These are phyloP conservation scores for Phylloboletellus chloephorus DNA, from an alignment of 1,284 basidiomycete species.

Conservation along the genomic window DNA sequence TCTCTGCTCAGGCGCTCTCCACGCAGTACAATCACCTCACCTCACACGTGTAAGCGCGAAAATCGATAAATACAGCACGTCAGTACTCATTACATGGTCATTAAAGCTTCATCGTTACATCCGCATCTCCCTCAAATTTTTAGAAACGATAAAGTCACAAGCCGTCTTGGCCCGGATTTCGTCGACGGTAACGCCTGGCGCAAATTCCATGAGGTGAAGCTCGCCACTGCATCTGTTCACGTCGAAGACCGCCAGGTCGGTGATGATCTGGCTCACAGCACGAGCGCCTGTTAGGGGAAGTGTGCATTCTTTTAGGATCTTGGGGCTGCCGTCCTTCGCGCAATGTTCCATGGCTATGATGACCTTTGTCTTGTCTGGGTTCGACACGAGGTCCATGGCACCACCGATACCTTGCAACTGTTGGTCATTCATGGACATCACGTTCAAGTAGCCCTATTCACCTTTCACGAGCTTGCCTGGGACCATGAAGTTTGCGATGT, in stretches of 20 bases:
- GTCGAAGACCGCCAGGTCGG: conserved; percentile 85
- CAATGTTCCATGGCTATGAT: conserved; percentile 86
- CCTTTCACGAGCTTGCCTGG: conserved; percentile 87
- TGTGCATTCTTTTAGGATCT: conserved; percentile 77
- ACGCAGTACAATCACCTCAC: too few species aligned
- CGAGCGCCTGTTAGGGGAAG: conserved; percentile 83
- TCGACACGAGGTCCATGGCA: conserved; percentile 91
- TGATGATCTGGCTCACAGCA: conserved; percentile 84
- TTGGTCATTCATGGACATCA: conserved; percentile 5
- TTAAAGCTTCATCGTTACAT: conserved; percentile 5
- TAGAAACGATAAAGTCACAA: conserved; percentile 61
- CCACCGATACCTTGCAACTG: conserved; percentile 74
- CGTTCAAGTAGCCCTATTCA: conserved; percentile 20
- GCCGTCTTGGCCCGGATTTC: conserved; percentile 81
- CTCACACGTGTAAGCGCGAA: not conserved
- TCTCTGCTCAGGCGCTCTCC: too few species aligned
- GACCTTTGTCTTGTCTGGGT: conserved; percentile 83
- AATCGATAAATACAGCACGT: not conserved
- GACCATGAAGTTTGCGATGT: conserved; percentile 97
- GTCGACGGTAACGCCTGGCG: conserved; percentile 74
- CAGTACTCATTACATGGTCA: conserved; percentile 1
- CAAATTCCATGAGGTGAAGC: conserved; percentile 73
- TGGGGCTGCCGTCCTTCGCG: conserved; percentile 81
- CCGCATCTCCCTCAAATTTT: conserved; percentile 36
- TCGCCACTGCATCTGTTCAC: conserved; percentile 70